phyloP scores from a whole-genome alignment of 352 stramenopile genomes.

The Pythium myriotylum region DNA sequence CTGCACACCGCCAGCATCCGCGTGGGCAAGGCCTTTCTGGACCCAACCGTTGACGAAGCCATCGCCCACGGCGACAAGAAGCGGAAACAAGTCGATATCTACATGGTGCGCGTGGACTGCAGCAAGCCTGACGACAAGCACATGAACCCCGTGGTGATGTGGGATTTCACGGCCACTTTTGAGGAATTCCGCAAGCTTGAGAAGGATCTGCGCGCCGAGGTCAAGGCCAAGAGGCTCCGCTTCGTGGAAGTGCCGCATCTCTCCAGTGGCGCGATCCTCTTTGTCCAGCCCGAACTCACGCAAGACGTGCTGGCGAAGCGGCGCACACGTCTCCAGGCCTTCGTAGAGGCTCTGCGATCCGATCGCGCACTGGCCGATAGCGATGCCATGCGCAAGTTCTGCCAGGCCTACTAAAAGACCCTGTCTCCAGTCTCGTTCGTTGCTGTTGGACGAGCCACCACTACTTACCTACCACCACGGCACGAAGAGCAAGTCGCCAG shows the following conservation, averaged over 20 bases:
- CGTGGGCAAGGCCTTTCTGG: conserved; percentile 76
- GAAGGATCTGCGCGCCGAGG: conserved; percentile 63
- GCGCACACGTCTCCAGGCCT: conserved; percentile 57
- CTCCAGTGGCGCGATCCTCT: conserved; percentile 64
- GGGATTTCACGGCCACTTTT: conserved; percentile 80
- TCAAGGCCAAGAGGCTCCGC: conserved; percentile 55
- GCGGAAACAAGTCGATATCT: conserved; percentile 57
- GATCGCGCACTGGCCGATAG: conserved; percentile 47
- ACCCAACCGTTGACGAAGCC: conserved; percentile 22
- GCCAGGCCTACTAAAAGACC: conserved; percentile 62
- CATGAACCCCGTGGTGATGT: conserved; percentile 87
- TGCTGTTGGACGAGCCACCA: neutral
- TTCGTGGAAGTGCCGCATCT: conserved; percentile 61
- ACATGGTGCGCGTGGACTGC: conserved; percentile 80
- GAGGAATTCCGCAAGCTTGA: conserved; percentile 77
- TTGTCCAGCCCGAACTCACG: conserved; percentile 68
- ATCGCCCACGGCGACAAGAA: conserved; percentile 18
- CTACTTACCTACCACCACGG: too few relatives aligned
- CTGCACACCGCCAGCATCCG: conserved; percentile 61
- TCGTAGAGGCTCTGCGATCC: conserved; percentile 53
- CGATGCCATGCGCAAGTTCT: conserved; percentile 73
- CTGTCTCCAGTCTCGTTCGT: neutral
- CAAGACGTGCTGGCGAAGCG: conserved; percentile 69
- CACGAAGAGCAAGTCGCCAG: too few relatives aligned
- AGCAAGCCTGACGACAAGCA: conserved; percentile 60